A percentile compares a stretch with the other conserved stretches of the same genome.
Conservation (phyloP, 1,284 basidiomycete species). For the Ganoderma sinense region DNA sequence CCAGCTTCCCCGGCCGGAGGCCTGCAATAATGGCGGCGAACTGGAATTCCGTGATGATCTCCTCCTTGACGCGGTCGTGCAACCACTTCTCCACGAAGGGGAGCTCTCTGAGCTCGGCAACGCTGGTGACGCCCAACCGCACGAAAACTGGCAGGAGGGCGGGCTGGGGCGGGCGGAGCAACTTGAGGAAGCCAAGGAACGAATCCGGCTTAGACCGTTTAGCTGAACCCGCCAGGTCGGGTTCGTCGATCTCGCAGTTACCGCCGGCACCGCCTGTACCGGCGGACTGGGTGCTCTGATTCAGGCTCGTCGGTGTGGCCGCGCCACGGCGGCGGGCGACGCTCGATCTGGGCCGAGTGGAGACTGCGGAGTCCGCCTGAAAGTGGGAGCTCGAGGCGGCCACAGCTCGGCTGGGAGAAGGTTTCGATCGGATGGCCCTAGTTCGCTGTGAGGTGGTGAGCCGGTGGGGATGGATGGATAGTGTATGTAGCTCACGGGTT, state of each 20-base stretch:
- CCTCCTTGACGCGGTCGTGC: constrained; percentile 7
- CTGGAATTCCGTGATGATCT: constrained; percentile 18
- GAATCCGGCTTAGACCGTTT: not conserved
- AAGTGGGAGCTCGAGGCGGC: not conserved
- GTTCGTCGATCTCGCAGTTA: not conserved
- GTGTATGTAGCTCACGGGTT: not conserved
- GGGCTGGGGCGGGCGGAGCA: constrained; percentile 10
- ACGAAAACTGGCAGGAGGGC: constrained; percentile 16
- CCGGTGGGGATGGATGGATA: not conserved
- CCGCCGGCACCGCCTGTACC: not conserved
- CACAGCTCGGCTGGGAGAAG: not conserved
- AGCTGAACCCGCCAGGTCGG: not conserved
- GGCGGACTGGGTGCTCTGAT: not conserved
- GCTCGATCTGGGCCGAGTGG: not conserved
- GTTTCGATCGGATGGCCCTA: not conserved
- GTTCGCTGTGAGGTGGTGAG: not conserved
- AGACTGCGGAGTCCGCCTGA: no score
- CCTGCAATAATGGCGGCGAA: constrained; percentile 13
- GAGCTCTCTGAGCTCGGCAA: constrained; percentile 7
- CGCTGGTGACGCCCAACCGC: constrained; percentile 7
- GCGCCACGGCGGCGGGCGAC: not conserved
- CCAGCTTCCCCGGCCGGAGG: constrained; percentile 1
- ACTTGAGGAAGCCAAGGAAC: constrained; percentile 19
- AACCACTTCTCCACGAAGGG: constrained; percentile 4
- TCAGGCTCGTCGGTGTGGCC: not conserved